A percentile compares a stretch with the other conserved stretches of the same genome.
phyloP scores from a whole-genome alignment of 2,329 filamentous ascomycete species.

The Xylariaceae sp. region DNA sequence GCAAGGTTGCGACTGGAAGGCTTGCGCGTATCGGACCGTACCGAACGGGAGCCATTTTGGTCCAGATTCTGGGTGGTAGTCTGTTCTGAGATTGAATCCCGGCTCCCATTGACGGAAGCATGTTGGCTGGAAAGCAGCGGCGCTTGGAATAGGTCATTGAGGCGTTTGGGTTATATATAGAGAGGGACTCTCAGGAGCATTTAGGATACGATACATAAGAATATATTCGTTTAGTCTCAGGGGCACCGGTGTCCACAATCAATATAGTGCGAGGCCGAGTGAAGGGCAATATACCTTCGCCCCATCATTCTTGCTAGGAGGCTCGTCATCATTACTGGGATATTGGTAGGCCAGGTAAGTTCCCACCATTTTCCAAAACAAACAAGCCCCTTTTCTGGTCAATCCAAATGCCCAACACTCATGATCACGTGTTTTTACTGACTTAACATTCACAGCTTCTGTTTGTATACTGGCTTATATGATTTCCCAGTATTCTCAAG shows the following conservation, averaged over 20 bases:
- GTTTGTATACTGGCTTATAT: not conserved
- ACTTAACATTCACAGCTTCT: not conserved
- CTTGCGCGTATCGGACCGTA: slow-evolving; percentile 65
- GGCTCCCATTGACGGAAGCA: not conserved
- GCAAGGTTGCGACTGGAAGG: slow-evolving; percentile 78
- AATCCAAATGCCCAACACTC: not conserved
- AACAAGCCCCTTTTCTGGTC: no score
- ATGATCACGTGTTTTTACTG: not conserved
- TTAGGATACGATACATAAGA: not conserved
- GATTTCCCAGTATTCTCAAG: not conserved
- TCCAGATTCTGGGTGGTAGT: slow-evolving; percentile 51
- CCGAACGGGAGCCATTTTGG: slow-evolving; percentile 62
- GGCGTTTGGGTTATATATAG: not conserved
- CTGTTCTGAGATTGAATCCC: not conserved
- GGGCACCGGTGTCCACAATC: not conserved
- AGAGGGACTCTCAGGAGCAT: not conserved
- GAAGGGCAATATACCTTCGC: no score
- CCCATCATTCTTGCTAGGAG: not conserved
- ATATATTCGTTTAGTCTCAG: not conserved
- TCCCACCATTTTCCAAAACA: no score
- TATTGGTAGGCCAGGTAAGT: not conserved
- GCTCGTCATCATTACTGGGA: not conserved
- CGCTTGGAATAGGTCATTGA: not conserved
- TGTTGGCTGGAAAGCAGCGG: not conserved
- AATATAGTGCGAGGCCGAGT: not conserved